Percentiles rank a stretch among this genome's conserved stretches.
These are phyloP conservation scores for Sporothrix mexicana DNA, from an alignment of 2,329 filamentous ascomycete species.

Conservation along the genomic window DNA sequence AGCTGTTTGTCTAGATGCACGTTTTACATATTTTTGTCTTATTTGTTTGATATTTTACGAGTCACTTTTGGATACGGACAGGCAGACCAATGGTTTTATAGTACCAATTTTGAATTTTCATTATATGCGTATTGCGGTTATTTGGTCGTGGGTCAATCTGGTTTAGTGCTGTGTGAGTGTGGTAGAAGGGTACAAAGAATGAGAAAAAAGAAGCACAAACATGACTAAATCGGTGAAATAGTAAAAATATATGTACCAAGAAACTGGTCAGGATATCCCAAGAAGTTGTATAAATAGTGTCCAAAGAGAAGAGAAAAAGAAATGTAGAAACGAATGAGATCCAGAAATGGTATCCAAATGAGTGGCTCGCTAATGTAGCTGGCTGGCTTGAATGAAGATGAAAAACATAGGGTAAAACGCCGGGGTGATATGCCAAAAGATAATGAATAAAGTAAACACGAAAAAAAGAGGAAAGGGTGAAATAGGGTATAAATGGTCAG, in stretches of 20 bases:
- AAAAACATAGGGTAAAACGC: conserved; percentile 1
- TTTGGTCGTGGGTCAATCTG: conserved; percentile 26
- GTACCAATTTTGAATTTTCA: background rate
- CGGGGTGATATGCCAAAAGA: conserved; percentile 1
- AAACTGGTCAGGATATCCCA: background rate
- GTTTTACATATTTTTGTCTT: background rate
- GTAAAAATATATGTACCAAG: conserved; percentile 12
- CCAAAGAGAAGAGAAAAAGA: background rate
- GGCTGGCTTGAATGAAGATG: background rate
- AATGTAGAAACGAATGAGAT: background rate
- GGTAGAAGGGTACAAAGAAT: background rate
- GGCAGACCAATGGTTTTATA: background rate
- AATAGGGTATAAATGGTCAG: conserved; percentile 26
- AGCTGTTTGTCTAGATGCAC: background rate
- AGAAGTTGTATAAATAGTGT: background rate
- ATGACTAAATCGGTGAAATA: background rate
- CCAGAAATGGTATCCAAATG: conserved; percentile 11
- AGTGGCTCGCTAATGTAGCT: conserved; percentile 20
- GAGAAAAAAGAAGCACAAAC: conserved; percentile 20
- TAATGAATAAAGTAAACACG: background rate
- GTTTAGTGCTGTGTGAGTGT: conserved; percentile 4
- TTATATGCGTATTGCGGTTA: conserved; percentile 1
- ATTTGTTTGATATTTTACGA: background rate
- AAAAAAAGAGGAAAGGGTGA: background rate
- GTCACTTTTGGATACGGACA: background rate